A percentile compares a stretch with the other conserved stretches of the same genome.
Evolutionary conservation across 441 rosid species (phyloP).

Genomic region (Monsonia emarginata): DNA sequence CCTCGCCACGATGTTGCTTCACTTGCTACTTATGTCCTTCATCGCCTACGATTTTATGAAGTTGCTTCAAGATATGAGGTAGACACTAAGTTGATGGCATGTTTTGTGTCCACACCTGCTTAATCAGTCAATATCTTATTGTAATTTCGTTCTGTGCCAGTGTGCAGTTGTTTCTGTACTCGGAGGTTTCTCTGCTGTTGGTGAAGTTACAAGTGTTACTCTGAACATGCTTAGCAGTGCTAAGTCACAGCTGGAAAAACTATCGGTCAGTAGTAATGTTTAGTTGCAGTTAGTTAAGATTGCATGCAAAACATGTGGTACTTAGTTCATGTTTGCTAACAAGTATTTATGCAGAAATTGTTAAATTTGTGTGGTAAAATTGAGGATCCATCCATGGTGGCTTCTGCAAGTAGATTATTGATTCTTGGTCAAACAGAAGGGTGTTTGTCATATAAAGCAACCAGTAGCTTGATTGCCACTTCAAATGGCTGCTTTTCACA

Average conservation of each 20-base stretch:
- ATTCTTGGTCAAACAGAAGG: constrained; percentile 66
- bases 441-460: constrained; percentile 65
- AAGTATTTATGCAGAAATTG: constrained; percentile 62
- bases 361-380: constrained; percentile 57
- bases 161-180: constrained; percentile 55
- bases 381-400: constrained; percentile 85
- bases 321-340: constrained; percentile 26
- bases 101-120: constrained; percentile 1
- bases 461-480: constrained; percentile 60
- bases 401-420: constrained; percentile 53
- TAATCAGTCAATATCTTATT: constrained; percentile 9
- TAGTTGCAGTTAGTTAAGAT: constrained; percentile 13
- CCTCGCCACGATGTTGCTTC: constrained; percentile 79
- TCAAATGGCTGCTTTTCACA: constrained; percentile 58
- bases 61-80: constrained; percentile 91
- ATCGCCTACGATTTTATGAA: constrained; percentile 80
- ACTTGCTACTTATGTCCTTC: constrained; percentile 64
- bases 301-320: constrained; percentile 7
- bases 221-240: constrained; percentile 43
- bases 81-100: constrained; percentile 5
- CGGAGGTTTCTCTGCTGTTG: constrained; percentile 43
- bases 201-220: constrained; percentile 29
- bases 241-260: constrained; percentile 66
- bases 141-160: constrained; percentile 40
- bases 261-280: constrained; percentile 51